phyloP scores from a whole-genome alignment of 176 grass and related monocot genomes.

The Musa itinerans region DNA sequence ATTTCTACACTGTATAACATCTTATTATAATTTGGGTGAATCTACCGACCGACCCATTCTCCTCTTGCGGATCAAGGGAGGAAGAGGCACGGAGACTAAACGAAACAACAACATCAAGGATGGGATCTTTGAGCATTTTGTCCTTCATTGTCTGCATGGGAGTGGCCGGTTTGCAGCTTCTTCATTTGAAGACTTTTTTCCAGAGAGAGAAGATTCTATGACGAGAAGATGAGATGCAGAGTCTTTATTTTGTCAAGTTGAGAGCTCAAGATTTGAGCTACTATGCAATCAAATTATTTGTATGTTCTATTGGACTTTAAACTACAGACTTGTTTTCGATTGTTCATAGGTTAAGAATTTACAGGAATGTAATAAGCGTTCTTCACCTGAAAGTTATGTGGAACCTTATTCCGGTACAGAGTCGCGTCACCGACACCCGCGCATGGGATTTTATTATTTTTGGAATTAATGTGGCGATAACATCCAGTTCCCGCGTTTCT shows the following conservation, averaged over 20 bases:
- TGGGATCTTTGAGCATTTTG: conserved; percentile 35
- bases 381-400: no score
- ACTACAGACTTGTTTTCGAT: no score
- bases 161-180: conserved; percentile 38
- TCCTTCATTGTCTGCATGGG: conserved; percentile 40
- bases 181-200: conserved; percentile 49
- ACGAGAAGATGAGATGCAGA: background rate
- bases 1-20: background rate
- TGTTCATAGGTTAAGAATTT: no score
- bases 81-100: conserved; percentile 33
- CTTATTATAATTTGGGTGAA: background rate
- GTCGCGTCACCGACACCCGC: no score
- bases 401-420: no score
- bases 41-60: background rate
- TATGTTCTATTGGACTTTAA: no score
- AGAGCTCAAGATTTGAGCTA: no score
- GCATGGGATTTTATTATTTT: no score
- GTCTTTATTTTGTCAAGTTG: background rate
- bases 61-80: conserved; percentile 24
- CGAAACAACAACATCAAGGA: conserved; percentile 32
- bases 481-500: no score
- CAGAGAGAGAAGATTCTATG: conserved; percentile 35
- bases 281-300: no score
- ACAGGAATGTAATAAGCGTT: no score
- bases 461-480: no score